Evolutionary conservation across 768 basidiomycete species (phyloP).

Genomic region (Mycena latifolia): DNA sequence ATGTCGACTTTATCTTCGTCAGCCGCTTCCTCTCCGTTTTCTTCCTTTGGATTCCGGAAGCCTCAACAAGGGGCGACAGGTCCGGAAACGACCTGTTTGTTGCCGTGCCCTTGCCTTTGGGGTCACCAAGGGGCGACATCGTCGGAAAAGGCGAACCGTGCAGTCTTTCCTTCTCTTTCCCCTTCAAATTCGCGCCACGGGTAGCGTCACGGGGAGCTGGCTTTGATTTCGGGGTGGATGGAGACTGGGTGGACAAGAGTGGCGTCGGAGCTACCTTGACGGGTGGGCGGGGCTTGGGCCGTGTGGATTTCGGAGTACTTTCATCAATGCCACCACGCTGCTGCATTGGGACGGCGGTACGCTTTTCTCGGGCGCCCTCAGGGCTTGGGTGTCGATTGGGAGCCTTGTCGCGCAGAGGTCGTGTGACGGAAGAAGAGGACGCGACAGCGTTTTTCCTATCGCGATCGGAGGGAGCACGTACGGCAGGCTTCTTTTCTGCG

Average conservation of each 20-base stretch:
- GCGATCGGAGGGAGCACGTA: not conserved
- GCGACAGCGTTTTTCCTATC: constrained; percentile 19
- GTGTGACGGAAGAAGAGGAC: constrained; percentile 18
- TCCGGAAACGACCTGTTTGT: not conserved
- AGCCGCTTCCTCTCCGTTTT: constrained; percentile 8
- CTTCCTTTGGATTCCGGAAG: not conserved
- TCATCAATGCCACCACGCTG: not conserved
- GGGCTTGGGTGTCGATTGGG: constrained; percentile 11
- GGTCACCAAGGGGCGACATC: constrained; percentile 7
- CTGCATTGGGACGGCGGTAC: not conserved
- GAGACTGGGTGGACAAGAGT: not conserved
- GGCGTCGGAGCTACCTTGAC: not conserved
- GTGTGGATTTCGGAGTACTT: not conserved
- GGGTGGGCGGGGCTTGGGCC: constrained; percentile 10
- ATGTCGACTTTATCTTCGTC: not conserved
- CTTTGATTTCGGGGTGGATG: not conserved
- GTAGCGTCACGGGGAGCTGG: not conserved
- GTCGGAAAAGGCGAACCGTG: constrained; percentile 2
- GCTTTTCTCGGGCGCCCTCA: not conserved
- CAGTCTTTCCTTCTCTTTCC: constrained; percentile 3
- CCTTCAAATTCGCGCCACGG: not conserved
- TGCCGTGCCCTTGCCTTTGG: constrained; percentile 22
- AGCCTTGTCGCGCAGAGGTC: constrained; percentile 29
- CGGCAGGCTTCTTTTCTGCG: not conserved
- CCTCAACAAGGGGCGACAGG: not conserved